Evolutionary conservation across 768 basidiomycete species (phyloP), one percentile per base, ranked within the genome.

Genomic region (Asterophora parasitica): DNA sequence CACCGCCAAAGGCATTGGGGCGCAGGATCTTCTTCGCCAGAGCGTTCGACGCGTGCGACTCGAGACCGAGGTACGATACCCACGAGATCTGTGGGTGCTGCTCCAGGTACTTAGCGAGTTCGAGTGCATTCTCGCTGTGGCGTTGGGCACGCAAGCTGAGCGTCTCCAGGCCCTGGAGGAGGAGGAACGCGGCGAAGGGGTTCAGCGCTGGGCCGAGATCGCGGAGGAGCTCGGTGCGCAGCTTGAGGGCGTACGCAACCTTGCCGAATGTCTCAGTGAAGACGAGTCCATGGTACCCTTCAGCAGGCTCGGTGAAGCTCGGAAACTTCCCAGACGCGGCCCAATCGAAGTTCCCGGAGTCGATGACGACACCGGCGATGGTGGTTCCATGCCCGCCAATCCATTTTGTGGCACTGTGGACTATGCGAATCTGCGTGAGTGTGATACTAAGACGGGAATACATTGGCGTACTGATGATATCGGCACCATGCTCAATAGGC

Each of bases 381-480:
- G 85, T 86, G 0, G 82, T 90, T 19, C 88, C 88, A 50, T 88
- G 86, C 0, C 85, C 84, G 5, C 85, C 83, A 28, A 91, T 87
- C 89, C 88, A 92, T 59, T 92, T 90, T 0, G 89, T 89, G 1
- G 85, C 85, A 41, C 82, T 85, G 63, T 90, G 82, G 9, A 88
- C 83, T 73, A 38, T 3, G 8, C 10, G 9, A 3, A 11, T 5
- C 8, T n/a, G n/a, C 48, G 20, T 48, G 28, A 17, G 9, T 1
- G 6, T 8, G 8, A 16, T 7, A 13, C 1, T 16, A 15, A 26
- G 36, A 8, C 10, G 8, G 10, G 35, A 20, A 9, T 28, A n/a
- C n/a, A 16, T 8, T 27, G 13, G 58, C 72, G n/a, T 42, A 78
- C 80, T 72, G 49, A 90, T 71, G 49, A 92, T 85, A 51, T 92